phyloP scores from a whole-genome alignment of 2,329 filamentous ascomycete genomes.

The Alternaria triticimaculans region DNA sequence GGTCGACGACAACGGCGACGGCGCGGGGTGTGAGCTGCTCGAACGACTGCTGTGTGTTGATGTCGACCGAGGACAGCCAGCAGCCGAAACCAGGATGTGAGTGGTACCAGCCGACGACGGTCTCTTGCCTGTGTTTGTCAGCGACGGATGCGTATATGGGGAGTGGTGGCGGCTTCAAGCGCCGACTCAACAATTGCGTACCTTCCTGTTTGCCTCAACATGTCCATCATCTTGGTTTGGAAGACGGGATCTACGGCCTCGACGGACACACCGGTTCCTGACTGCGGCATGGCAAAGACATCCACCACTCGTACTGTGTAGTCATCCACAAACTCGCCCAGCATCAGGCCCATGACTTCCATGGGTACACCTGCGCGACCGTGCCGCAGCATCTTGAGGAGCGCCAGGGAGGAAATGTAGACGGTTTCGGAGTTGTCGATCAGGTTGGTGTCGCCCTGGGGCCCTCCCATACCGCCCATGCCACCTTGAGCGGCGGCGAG shows the following conservation, averaged over 20 bases:
- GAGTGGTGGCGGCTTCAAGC: neutral
- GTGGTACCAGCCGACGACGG: constrained; percentile 99
- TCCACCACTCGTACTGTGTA: constrained; percentile 98
- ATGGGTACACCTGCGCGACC: constrained; percentile 97
- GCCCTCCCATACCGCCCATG: constrained; percentile 69
- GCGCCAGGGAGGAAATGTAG: constrained; percentile 95
- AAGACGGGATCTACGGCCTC: constrained; percentile 98
- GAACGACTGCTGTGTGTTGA: constrained; percentile 99
- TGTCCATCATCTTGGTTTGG: constrained; percentile 99
- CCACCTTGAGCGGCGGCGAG: constrained; percentile 71
- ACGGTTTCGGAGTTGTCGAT: constrained; percentile 99
- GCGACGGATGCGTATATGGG: neutral
- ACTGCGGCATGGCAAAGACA: constrained; percentile 99
- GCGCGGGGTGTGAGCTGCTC: constrained; percentile 96
- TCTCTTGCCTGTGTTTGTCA: constrained; percentile 74
- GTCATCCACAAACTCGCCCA: constrained; percentile 98
- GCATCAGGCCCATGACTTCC: constrained; percentile 99
- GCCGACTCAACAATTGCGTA: constrained; percentile 48
- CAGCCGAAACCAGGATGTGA: constrained; percentile 99
- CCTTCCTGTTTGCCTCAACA: constrained; percentile 97
- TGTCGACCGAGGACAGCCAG: constrained; percentile 98
- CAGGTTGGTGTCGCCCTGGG: constrained; percentile 74
- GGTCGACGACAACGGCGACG: constrained; percentile 96
- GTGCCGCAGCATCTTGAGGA: constrained; percentile 98
- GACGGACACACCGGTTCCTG: constrained; percentile 96